Base-by-base conservation (phyloP, 2,329 filamentous ascomycete genomes). In the Leptodontidium sp. region DNA sequence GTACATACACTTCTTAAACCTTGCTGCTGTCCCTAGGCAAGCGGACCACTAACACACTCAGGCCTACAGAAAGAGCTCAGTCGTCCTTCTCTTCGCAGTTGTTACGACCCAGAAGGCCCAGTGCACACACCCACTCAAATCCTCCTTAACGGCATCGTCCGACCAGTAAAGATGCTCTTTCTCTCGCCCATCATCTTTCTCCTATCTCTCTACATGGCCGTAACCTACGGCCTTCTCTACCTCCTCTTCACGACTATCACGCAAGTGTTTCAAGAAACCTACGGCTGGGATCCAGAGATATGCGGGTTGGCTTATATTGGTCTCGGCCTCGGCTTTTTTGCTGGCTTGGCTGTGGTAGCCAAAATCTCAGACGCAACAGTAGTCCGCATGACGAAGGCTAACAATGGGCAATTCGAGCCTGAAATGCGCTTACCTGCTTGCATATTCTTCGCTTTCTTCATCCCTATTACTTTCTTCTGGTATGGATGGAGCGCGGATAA, bases 201-300 rank as follows among this genome's bases (percentile, higher is more conserved):
- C 5, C 79, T 87, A 68, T 81, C 82, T 0, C 61, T 87, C 0
- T 88, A 88, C 67, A 79, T 88, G 43, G 81, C 83, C 0, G 79
- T 87, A 0, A 74, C 86, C 1, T 88, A 88, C 69, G 84, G 86
- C 24, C 79, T 86, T 0, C 77, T 87, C 0, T 88, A 87, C 74
- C 84, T 84, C 0, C 84, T 87, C 63, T 80, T 87, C 4, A 81
- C 84, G 2, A 85, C 85, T 1, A 86, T 84, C 75, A 80, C 82
- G 0, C 82, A 80, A 58, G 83, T 88, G 58, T 88, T 85, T 66
- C 78, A 79, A 14, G 61, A 76, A 4, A 81, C 78, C 0, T 85
- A 86, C 58, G 77, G 75, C 17, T 81, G 85, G 64, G 72, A 73
- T 0, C 79, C 80, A 6, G 82, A 83, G 0, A 75, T 84, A 0